phyloP scores from a whole-genome alignment of 2,329 filamentous ascomycete genomes.

The Xylogone sp. region DNA sequence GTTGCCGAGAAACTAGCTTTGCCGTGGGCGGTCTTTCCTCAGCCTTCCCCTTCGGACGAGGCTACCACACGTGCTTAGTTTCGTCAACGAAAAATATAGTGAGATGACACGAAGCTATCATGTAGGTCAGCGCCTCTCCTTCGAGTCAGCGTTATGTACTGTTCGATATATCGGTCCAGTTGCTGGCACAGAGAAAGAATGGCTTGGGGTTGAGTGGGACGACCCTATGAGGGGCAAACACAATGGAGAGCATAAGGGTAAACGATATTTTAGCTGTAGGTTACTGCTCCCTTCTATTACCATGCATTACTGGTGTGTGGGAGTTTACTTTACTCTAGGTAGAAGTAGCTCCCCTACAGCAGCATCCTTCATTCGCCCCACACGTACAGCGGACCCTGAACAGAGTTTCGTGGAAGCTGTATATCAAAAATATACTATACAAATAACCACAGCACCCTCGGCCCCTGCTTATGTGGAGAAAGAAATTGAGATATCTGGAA shows the following conservation, averaged over 20 bases:
- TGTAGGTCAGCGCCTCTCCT: conserved; percentile 75
- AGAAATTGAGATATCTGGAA: conserved; percentile 69
- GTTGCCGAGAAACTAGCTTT: neutral
- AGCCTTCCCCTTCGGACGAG: conserved; percentile 18
- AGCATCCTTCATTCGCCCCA: conserved; percentile 83
- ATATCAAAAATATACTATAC: conserved; percentile 76
- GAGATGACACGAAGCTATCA: conserved; percentile 28
- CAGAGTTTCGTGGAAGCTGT: conserved; percentile 77
- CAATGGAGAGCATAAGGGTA: conserved; percentile 75
- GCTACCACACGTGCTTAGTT: conserved; percentile 6
- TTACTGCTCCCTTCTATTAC: conserved; percentile 1
- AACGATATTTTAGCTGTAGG: conserved; percentile 79
- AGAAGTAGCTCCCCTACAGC: conserved; percentile 61
- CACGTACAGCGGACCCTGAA: conserved; percentile 62
- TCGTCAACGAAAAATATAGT: conserved; percentile 5
- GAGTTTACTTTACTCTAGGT: conserved; percentile 36
- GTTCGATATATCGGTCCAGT: conserved; percentile 79
- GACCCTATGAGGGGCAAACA: conserved; percentile 84
- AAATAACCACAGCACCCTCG: conserved; percentile 32
- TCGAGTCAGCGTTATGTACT: conserved; percentile 74
- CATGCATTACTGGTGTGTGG: neutral
- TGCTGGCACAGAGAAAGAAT: conserved; percentile 69
- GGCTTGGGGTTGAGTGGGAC: conserved; percentile 98
- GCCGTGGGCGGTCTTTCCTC: too few species aligned
- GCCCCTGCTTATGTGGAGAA: conserved; percentile 31